Evolutionary conservation across 805 yeast genomes (phyloP).

Genomic region (Zygotorulaspora danielsina): DNA sequence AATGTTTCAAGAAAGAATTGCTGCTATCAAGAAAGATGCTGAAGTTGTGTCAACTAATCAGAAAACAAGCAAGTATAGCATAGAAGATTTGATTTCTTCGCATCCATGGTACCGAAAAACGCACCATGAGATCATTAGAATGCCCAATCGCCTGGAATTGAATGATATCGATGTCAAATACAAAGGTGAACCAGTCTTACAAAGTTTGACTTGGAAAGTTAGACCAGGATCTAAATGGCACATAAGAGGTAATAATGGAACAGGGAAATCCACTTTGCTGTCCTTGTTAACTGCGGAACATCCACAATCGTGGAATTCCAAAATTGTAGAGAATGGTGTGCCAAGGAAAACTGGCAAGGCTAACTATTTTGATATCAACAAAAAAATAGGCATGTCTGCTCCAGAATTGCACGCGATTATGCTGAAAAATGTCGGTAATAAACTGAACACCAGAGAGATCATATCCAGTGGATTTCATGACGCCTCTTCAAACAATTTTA

Average conservation of each 20-base stretch:
- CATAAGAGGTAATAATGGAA: constrained; percentile 81
- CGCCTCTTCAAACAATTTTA: constrained; percentile 49
- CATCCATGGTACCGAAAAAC: constrained; percentile 24
- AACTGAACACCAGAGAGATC: constrained; percentile 49
- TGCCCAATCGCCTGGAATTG: constrained; percentile 46
- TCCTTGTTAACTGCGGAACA: constrained; percentile 89
- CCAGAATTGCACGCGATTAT: constrained; percentile 92
- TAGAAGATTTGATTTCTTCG: constrained; percentile 22
- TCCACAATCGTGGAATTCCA: constrained; percentile 90
- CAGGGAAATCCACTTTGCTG: constrained; percentile 87
- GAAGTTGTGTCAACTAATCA: constrained; percentile 3
- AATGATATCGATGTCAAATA: constrained; percentile 61
- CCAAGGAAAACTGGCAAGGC: constrained; percentile 70
- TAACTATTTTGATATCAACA: constrained; percentile 74
- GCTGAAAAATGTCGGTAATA: constrained; percentile 42
- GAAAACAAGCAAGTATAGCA: constrained; percentile 3
- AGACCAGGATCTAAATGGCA: constrained; percentile 80
- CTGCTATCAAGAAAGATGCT: constrained; percentile 19
- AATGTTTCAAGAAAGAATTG: constrained; percentile 24
- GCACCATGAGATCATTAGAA: constrained; percentile 12
- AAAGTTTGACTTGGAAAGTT: constrained; percentile 62
- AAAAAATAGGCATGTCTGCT: constrained; percentile 76
- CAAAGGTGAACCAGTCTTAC: constrained; percentile 55
- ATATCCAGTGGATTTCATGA: constrained; percentile 69
- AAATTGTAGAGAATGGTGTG: constrained; percentile 56